Percentiles rank a stretch among this genome's conserved stretches.
These are phyloP conservation scores for Solanum arcanum DNA, from an alignment of 257 asterid species.

Conservation along the genomic window DNA sequence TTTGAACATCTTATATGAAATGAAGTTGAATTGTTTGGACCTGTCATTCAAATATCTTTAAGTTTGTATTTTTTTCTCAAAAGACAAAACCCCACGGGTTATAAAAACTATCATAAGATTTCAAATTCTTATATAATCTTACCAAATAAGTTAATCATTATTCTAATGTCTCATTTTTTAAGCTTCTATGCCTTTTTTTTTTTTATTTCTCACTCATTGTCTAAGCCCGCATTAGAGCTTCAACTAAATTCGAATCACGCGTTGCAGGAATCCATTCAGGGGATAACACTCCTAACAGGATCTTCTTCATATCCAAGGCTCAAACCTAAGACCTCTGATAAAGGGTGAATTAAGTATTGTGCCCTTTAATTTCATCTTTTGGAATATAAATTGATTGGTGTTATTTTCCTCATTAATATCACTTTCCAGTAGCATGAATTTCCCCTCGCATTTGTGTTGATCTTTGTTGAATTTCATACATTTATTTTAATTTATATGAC, in stretches of 20 bases:
- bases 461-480: background rate
- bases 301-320: fast-evolving
- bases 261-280: fast-evolving
- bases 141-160: no score
- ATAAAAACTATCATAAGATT: no score
- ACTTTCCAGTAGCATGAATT: background rate
- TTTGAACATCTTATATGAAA: no score
- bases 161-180: background rate
- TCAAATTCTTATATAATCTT: background rate
- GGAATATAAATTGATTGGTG: background rate
- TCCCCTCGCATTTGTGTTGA: background rate
- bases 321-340: no score
- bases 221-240: no score
- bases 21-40: background rate
- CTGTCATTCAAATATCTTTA: no score
- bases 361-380: background rate
- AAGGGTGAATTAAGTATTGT: no score
- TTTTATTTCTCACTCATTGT: no score
- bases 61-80: no score
- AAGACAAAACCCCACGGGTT: no score
- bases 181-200: background rate
- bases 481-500: no score
- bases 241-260: no score
- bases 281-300: fast-evolving
- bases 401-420: background rate